Conservation (phyloP, 1,284 basidiomycete genomes). For the Malassezia globosa region DNA sequence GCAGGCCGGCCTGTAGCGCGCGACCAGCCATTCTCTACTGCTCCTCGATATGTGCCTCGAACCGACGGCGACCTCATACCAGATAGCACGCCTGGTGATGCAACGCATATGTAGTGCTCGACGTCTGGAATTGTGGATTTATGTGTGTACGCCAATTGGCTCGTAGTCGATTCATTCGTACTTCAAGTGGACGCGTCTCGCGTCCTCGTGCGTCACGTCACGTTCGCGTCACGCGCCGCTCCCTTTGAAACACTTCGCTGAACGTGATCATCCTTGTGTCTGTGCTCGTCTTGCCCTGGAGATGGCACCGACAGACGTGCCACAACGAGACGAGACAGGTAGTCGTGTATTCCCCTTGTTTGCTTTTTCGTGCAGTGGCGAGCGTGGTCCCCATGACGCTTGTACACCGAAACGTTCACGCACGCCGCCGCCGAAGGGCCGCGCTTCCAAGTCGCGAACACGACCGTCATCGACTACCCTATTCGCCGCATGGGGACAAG, state of each 20-base stretch:
- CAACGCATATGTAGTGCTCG: conserved; percentile 6
- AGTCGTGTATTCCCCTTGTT: neutral
- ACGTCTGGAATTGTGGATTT: conserved; percentile 4
- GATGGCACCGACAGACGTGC: neutral
- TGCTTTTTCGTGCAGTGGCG: neutral
- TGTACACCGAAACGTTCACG: neutral
- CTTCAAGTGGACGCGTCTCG: neutral
- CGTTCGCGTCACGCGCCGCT: too few species aligned
- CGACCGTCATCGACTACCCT: neutral
- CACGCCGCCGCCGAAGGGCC: neutral
- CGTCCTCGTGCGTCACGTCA: neutral
- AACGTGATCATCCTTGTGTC: too few species aligned
- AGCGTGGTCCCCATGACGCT: neutral
- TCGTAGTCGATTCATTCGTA: too few species aligned
- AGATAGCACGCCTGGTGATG: conserved; percentile 1
- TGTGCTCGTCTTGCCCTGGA: too few species aligned
- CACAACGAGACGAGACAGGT: neutral
- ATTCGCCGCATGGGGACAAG: conserved; percentile 4
- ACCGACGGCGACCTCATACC: conserved; percentile 2
- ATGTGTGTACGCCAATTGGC: neutral
- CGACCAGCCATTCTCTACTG: neutral
- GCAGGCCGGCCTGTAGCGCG: neutral
- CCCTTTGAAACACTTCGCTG: too few species aligned
- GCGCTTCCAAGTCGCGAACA: neutral
- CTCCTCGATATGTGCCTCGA: neutral